Percentiles rank a stretch among this genome's conserved stretches.
Evolutionary conservation across 495 filamentous ascomycete genomes (phyloP).

Genomic region (Hyaloscypha variabilis): DNA sequence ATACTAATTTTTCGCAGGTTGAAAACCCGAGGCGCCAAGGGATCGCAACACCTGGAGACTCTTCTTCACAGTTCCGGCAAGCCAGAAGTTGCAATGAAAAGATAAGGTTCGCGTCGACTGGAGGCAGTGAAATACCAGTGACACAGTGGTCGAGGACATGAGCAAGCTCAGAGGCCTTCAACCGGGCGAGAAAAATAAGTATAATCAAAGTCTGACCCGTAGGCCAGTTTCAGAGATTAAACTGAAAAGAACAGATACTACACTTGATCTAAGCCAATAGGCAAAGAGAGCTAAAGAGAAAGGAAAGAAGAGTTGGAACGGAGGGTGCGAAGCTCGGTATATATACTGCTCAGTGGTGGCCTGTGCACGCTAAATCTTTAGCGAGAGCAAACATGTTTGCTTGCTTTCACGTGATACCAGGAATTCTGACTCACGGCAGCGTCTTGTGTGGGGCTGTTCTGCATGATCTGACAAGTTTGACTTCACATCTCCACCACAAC

Average conservation of each 20-base stretch:
- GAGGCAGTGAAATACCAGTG: conserved; percentile 87
- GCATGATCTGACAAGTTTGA: no score
- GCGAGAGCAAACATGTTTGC: conserved; percentile 6
- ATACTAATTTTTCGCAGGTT: no score
- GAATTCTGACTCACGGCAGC: no score
- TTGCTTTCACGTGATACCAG: no score
- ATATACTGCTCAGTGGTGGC: not conserved
- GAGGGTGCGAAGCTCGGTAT: not conserved
- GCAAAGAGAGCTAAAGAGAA: conserved; percentile 32
- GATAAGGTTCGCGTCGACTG: conserved; percentile 74
- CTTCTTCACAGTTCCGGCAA: conserved; percentile 65
- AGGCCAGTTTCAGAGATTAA: conserved; percentile 76
- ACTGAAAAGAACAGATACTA: conserved; percentile 97
- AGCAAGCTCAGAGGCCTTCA: conserved; percentile 79
- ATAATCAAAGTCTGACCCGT: conserved; percentile 81
- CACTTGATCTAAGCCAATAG: conserved; percentile 32
- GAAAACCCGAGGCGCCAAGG: no score
- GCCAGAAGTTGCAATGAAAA: conserved; percentile 58
- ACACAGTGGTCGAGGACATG: conserved; percentile 75
- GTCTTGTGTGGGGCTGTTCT: no score
- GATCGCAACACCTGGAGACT: conserved; percentile 30
- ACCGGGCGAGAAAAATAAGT: conserved; percentile 71
- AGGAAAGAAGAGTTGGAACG: conserved; percentile 1
- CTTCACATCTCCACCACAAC: no score
- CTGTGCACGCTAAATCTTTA: not conserved